Conservation (phyloP, 2,329 filamentous ascomycete species). For the Ceratocystis papillata region DNA sequence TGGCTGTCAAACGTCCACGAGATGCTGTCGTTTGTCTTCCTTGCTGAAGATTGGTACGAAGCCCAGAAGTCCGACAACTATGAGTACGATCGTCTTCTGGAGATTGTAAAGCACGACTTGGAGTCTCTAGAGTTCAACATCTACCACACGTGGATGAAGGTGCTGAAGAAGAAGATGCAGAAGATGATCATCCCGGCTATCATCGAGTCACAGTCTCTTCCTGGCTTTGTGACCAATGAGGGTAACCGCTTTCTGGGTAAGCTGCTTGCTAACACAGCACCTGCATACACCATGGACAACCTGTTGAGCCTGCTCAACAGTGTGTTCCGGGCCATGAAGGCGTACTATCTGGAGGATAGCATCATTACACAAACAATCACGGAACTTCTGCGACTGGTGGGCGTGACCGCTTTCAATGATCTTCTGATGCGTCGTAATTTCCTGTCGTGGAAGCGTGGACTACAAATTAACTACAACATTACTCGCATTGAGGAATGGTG, state of each 20-base stretch:
- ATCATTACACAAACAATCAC: slow-evolving; percentile 95
- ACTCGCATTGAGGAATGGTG: slow-evolving; percentile 99
- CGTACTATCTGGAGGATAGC: slow-evolving; percentile 89
- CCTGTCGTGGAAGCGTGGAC: slow-evolving; percentile 95
- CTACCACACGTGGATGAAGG: slow-evolving; percentile 99
- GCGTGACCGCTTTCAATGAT: slow-evolving; percentile 97
- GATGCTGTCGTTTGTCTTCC: slow-evolving; percentile 98
- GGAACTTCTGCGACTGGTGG: slow-evolving; percentile 82
- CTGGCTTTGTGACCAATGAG: slow-evolving; percentile 97
- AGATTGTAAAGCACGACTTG: slow-evolving; percentile 98
- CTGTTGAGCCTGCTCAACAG: slow-evolving; percentile 89
- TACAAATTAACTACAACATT: slow-evolving; percentile 99
- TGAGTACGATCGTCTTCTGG: slow-evolving; percentile 91
- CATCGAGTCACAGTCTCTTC: slow-evolving; percentile 95
- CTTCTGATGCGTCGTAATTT: slow-evolving; percentile 96
- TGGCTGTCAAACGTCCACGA: slow-evolving; percentile 99
- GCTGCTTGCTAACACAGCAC: slow-evolving; percentile 75
- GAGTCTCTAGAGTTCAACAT: slow-evolving; percentile 99
- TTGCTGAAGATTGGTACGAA: slow-evolving; percentile 99
- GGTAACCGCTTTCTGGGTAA: slow-evolving; percentile 97
- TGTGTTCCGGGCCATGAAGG: slow-evolving; percentile 97
- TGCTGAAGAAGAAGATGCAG: slow-evolving; percentile 95
- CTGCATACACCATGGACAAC: slow-evolving; percentile 99
- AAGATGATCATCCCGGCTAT: slow-evolving; percentile 99
- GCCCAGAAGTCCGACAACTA: slow-evolving; percentile 99